These are phyloP conservation scores for Sphaerostilbella broomeana DNA, from an alignment of 2,329 filamentous ascomycete genomes.

Conservation along the genomic window DNA sequence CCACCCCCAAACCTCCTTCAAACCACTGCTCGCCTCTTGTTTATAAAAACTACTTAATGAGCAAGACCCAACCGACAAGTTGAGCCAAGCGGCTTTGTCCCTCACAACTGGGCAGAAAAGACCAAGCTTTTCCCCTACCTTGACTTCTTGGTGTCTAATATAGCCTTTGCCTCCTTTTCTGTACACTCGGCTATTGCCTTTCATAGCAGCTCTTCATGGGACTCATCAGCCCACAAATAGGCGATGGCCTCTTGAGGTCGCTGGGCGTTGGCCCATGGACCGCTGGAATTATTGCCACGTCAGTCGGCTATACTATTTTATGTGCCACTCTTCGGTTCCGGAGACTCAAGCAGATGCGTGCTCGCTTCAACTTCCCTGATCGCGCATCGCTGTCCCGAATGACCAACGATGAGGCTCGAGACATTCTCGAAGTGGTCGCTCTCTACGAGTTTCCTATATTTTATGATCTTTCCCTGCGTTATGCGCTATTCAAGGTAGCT, in stretches of 20 bases:
- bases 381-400: constrained; percentile 32
- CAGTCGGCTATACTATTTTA: constrained; percentile 27
- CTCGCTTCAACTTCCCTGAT: constrained; percentile 26
- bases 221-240: not conserved
- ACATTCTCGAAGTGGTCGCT: constrained; percentile 32
- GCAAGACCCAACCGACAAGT: too few relatives aligned
- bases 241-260: not conserved
- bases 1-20: too few relatives aligned
- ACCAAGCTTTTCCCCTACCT: too few relatives aligned
- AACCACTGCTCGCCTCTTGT: too few relatives aligned
- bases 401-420: constrained; percentile 39
- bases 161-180: too few relatives aligned
- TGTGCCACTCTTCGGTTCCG: constrained; percentile 34
- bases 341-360: constrained; percentile 24
- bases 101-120: too few relatives aligned
- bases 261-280: constrained; percentile 10
- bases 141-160: too few relatives aligned
- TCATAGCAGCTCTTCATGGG: not conserved
- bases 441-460: constrained; percentile 33
- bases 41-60: too few relatives aligned
- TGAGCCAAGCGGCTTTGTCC: too few relatives aligned
- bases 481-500: constrained; percentile 35
- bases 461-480: constrained; percentile 31
- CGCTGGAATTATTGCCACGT: constrained; percentile 12
- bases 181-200: too few relatives aligned